Conservation (phyloP, 768 basidiomycete species). For the Symmetrospora coprosmae region DNA sequence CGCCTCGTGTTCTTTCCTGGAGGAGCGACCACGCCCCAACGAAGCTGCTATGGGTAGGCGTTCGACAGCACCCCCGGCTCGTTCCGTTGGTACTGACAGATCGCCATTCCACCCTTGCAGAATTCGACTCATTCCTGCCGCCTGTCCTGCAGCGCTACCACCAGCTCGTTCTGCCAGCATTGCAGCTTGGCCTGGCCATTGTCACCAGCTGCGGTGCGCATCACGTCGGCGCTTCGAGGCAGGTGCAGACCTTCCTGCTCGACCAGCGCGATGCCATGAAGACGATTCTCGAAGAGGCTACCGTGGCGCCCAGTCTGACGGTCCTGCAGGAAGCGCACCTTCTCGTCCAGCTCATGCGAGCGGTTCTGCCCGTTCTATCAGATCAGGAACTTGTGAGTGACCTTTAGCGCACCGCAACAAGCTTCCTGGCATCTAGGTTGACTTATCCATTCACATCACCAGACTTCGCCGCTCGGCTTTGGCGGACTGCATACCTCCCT, state of each 20-base stretch:
- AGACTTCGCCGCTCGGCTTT: slow-evolving; percentile 47
- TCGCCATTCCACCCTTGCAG: slow-evolving; percentile 40
- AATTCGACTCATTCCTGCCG: slow-evolving; percentile 72
- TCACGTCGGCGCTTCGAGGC: slow-evolving; percentile 48
- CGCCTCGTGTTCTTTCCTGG: slow-evolving; percentile 72
- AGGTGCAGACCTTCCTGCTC: slow-evolving; percentile 66
- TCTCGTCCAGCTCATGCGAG: slow-evolving; percentile 56
- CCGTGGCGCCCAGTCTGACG: slow-evolving; percentile 49
- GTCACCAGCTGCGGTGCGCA: slow-evolving; percentile 22
- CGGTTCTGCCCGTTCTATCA: slow-evolving; percentile 56
- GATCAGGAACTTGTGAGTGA: slow-evolving; percentile 62
- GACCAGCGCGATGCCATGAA: slow-evolving; percentile 71
- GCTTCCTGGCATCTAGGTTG: too few species aligned
- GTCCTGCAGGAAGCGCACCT: slow-evolving; percentile 67
- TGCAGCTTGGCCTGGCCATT: slow-evolving; percentile 67
- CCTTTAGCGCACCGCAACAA: too few species aligned
- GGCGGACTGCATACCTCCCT: slow-evolving; percentile 72
- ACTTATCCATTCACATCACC: too few species aligned
- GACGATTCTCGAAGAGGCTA: slow-evolving; percentile 63
- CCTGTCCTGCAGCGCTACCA: slow-evolving; percentile 79
- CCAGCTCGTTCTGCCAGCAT: slow-evolving; percentile 69
- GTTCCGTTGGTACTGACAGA: slow-evolving; percentile 30
- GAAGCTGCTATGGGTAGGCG: slow-evolving; percentile 60
- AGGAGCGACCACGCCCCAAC: slow-evolving; percentile 67
- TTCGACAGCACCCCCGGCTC: neutral